Evolutionary conservation across 495 filamentous ascomycete species (phyloP).

Genomic region (Cryomyces antarcticus): DNA sequence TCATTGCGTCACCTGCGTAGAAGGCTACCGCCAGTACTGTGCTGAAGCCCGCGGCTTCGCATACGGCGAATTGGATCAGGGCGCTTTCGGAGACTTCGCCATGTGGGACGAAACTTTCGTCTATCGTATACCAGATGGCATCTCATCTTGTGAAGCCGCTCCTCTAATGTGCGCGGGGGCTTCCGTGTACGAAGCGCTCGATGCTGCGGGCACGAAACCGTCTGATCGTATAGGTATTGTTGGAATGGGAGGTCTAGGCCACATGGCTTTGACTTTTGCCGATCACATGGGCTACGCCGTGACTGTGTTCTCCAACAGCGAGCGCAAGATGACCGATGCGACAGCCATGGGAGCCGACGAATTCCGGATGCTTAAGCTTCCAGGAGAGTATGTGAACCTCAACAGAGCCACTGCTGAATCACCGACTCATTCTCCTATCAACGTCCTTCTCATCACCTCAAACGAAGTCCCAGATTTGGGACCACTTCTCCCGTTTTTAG

Average conservation of each 20-base stretch:
- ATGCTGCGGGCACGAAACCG: constrained; percentile 18
- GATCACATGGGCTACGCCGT: constrained; percentile 36
- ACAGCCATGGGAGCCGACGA: constrained; percentile 32
- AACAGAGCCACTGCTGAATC: constrained; percentile 25
- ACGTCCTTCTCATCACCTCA: constrained; percentile 12
- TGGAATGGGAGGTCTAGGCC: constrained; percentile 41
- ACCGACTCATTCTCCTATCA: constrained; percentile 17
- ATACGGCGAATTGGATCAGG: constrained; percentile 27
- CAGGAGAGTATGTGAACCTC: constrained; percentile 12
- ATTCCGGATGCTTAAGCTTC: constrained; percentile 14
- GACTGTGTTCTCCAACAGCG: constrained; percentile 30
- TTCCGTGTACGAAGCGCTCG: constrained; percentile 32
- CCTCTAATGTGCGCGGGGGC: constrained; percentile 38
- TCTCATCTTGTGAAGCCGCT: constrained; percentile 29
- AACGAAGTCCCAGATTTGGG: constrained; percentile 14
- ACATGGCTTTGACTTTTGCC: constrained; percentile 39
- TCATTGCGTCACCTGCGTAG: constrained; percentile 12
- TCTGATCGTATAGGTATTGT: constrained; percentile 37
- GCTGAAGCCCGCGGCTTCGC: constrained; percentile 7
- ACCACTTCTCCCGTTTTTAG: constrained; percentile 24
- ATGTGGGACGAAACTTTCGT: constrained; percentile 26
- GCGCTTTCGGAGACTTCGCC: constrained; percentile 30
- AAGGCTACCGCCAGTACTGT: constrained; percentile 10
- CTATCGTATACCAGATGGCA: constrained; percentile 27
- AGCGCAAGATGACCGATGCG: constrained; percentile 33